Conservation (phyloP, 805 yeast species). For the Clavispora vitiphila region DNA sequence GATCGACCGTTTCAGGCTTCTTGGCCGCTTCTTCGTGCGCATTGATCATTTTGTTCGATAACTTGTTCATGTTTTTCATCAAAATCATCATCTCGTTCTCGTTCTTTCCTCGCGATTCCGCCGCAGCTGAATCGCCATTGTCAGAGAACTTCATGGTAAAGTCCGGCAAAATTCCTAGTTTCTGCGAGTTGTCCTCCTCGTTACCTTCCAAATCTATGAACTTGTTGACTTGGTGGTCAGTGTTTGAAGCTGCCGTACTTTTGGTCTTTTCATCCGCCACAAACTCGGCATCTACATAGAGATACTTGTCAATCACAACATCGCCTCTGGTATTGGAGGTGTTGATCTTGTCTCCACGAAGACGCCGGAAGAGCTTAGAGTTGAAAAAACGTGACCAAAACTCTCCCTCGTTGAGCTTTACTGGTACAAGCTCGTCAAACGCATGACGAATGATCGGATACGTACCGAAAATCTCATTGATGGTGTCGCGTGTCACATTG, state of each 20-base stretch:
- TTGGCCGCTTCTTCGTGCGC: conserved; percentile 7
- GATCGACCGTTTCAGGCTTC: conserved; percentile 1
- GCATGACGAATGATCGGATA: conserved; percentile 90
- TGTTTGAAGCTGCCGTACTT: conserved; percentile 12
- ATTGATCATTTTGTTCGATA: conserved; percentile 66
- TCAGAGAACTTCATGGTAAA: conserved; percentile 75
- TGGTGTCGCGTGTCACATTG: conserved; percentile 84
- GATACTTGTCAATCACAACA: conserved; percentile 75
- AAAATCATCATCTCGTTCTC: conserved; percentile 69
- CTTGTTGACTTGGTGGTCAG: conserved; percentile 49
- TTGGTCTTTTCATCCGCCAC: conserved; percentile 38
- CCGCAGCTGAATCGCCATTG: conserved; percentile 22
- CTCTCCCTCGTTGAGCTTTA: conserved; percentile 75
- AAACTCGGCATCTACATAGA: conserved; percentile 61
- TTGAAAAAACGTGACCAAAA: conserved; percentile 96
- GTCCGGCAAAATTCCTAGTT: conserved; percentile 78
- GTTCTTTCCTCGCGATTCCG: conserved; percentile 7
- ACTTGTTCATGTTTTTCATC: conserved; percentile 81
- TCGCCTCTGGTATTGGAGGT: conserved; percentile 77
- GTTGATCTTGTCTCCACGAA: conserved; percentile 80
- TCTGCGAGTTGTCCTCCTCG: conserved; percentile 71
- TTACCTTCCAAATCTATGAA: conserved; percentile 79
- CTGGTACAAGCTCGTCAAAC: conserved; percentile 84
- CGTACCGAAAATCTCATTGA: conserved; percentile 83
- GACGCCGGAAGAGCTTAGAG: conserved; percentile 78